phyloP scores from a whole-genome alignment of 768 basidiomycete species.

The Pleurotus salmoneostramineus region DNA sequence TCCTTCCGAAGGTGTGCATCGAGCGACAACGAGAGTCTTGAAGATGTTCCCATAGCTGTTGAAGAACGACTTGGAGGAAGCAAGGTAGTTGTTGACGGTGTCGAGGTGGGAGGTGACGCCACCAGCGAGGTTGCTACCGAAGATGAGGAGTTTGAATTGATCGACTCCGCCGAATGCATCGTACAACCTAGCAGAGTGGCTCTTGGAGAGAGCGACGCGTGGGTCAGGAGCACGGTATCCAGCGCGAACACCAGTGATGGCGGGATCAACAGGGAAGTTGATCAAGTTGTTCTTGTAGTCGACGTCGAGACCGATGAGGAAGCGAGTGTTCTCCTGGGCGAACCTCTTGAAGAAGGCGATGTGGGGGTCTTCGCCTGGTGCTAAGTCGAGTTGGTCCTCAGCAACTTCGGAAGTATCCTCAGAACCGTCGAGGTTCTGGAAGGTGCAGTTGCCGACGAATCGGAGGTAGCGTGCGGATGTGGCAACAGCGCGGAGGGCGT shows the following conservation, averaged over 20 bases:
- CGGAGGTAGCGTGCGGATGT: slow-evolving; percentile 9
- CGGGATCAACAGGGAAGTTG: slow-evolving; percentile 1
- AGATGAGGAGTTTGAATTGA: slow-evolving; percentile 8
- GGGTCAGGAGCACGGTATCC: slow-evolving; percentile 9
- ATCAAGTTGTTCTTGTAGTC: slow-evolving; percentile 7
- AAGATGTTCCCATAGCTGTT: slow-evolving; percentile 4
- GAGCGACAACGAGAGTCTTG: slow-evolving; percentile 6
- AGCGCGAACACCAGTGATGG: slow-evolving; percentile 4
- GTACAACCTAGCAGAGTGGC: slow-evolving; percentile 4
- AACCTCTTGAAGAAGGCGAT: slow-evolving; percentile 8
- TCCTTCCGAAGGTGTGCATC: neutral
- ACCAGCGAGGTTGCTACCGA: slow-evolving; percentile 5
- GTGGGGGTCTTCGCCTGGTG: slow-evolving; percentile 8
- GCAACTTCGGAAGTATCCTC: neutral
- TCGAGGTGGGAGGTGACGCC: neutral
- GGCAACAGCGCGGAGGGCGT: slow-evolving; percentile 7
- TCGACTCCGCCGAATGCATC: slow-evolving; percentile 7
- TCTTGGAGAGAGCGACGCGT: neutral
- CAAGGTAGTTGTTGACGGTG: slow-evolving; percentile 5
- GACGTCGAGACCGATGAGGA: slow-evolving; percentile 9
- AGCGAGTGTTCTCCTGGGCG: slow-evolving; percentile 7
- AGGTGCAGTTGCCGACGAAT: slow-evolving; percentile 9
- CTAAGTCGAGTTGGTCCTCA: neutral
- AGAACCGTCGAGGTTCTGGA: slow-evolving; percentile 8
- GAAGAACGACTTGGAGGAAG: slow-evolving; percentile 8